phyloP scores from a whole-genome alignment of 2,329 filamentous ascomycete genomes.

The Apiospora malaysiana region DNA sequence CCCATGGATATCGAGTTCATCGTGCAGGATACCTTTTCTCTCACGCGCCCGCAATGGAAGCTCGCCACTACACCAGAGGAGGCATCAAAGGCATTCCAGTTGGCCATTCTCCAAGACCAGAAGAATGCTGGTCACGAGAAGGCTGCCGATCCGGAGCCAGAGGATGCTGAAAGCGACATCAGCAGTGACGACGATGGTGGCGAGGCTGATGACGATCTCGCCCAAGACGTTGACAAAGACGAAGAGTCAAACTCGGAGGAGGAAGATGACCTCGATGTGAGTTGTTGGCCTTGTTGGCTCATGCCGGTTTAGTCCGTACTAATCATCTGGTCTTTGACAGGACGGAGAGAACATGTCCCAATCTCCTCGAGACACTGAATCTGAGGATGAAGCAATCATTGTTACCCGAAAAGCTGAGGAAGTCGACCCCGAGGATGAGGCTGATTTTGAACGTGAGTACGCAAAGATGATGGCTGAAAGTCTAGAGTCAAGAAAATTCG shows the following conservation, averaged over 20 bases:
- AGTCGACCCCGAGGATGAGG: constrained; percentile 90
- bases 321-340: constrained; percentile 36
- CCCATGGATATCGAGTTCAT: constrained; percentile 99
- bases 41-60: constrained; percentile 92
- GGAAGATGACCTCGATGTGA: constrained; percentile 64
- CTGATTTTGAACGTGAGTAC: constrained; percentile 96
- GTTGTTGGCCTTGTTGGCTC: constrained; percentile 25
- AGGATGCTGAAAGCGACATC: constrained; percentile 72
- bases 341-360: constrained; percentile 55
- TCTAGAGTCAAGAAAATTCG: constrained; percentile 92
- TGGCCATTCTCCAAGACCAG: constrained; percentile 90
- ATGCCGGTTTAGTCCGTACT: not conserved
- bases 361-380: constrained; percentile 64
- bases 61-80: constrained; percentile 81
- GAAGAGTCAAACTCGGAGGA: constrained; percentile 63
- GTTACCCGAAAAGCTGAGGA: constrained; percentile 91
- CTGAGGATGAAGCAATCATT: constrained; percentile 87
- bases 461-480: constrained; percentile 99
- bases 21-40: constrained; percentile 86
- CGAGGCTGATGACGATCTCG: constrained; percentile 67
- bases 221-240: constrained; percentile 63
- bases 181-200: constrained; percentile 76
- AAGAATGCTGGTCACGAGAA: constrained; percentile 78
- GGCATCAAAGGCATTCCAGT: constrained; percentile 80
- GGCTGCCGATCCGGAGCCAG: constrained; percentile 70